These are phyloP conservation scores for Boletus eberwhitei DNA, from an alignment of 768 basidiomycete genomes.

Conservation along the genomic window DNA sequence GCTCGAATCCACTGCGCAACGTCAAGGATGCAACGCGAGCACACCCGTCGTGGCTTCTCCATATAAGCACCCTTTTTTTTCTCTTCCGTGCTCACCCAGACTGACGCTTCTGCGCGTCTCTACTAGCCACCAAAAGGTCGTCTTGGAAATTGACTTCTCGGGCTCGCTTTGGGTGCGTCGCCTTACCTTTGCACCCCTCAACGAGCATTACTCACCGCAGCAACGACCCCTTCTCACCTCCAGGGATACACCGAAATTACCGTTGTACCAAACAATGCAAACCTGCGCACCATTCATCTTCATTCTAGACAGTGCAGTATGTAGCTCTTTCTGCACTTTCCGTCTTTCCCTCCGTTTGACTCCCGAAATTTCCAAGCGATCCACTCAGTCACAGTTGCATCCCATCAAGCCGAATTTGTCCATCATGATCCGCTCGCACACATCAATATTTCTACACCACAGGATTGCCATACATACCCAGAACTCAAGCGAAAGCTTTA, in stretches of 20 bases:
- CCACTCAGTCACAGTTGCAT: slow-evolving; percentile 68
- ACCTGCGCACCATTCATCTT: slow-evolving; percentile 80
- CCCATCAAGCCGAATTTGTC: slow-evolving; percentile 71
- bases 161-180: slow-evolving; percentile 76
- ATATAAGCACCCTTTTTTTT: slow-evolving; percentile 66
- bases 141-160: slow-evolving; percentile 88
- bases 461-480: slow-evolving; percentile 85
- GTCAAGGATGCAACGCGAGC: slow-evolving; percentile 69
- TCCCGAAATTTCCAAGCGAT: slow-evolving; percentile 46
- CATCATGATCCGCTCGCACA: slow-evolving; percentile 73
- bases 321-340: slow-evolving; percentile 29
- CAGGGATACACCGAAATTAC: slow-evolving; percentile 95
- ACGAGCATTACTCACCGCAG: slow-evolving; percentile 20
- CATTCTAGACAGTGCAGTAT: slow-evolving; percentile 86
- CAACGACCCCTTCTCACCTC: slow-evolving; percentile 5
- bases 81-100: slow-evolving; percentile 19
- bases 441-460: slow-evolving; percentile 60
- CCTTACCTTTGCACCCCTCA: slow-evolving; percentile 21
- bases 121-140: slow-evolving; percentile 96
- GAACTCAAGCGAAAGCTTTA: slow-evolving; percentile 92
- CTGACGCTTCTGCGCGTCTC: slow-evolving; percentile 52
- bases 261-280: slow-evolving; percentile 73
- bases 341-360: slow-evolving; percentile 23
- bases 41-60: slow-evolving; percentile 76
- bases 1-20: slow-evolving; percentile 3